Base-by-base conservation (phyloP, 1,139 yeast genomes). In the Geotrichum restrictum region DNA sequence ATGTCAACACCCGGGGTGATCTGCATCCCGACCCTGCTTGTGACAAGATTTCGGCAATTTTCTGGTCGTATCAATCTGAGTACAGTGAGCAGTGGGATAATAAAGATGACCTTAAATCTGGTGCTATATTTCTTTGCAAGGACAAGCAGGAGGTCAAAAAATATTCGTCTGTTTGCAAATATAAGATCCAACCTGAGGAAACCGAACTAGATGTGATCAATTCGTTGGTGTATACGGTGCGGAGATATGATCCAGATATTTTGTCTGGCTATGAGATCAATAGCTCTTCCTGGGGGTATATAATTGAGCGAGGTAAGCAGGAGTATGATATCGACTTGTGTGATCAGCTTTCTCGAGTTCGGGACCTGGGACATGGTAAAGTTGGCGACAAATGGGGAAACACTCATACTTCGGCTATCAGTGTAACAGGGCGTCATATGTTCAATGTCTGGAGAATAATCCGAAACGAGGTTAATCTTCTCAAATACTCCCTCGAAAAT, bases 201-300 rank as follows among this genome's bases (percentile, higher is more conserved):
- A 67, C 71, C 16, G 97, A 91, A 62, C 57, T 68, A 2, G 79
- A 74, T 3, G 73, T 86, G 79, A 64, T 89, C 2, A 71, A 75
- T 6, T 74, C 75, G 7, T 69, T 91, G 6, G 68, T 82, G 0
- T 72, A 75, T 1, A 57, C 85, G n/a, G 82, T 88, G 0, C 76
- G 81, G 27, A 60, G 71, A 2, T 75, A 81, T 51, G 98, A 93
- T 63, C 98, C 98, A 0, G 98, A 93, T 65, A 80, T 93, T 38
- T 64, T 94, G 6, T 76, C 88, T 0, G 98, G 98, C 0, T 93
- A 79, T 65, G 98, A 93, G 63, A 77, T 88, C 8, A 87, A 88
- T 61, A 72, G 83, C 1, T 63, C 78, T 1, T 88, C 97, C 0
- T 91, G 98, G 97, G 98, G 98, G 0, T 93, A 87, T 62, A 54